These are phyloP conservation scores for Neurospora hispaniola DNA, from an alignment of 495 filamentous ascomycete species.

Conservation along the genomic window DNA sequence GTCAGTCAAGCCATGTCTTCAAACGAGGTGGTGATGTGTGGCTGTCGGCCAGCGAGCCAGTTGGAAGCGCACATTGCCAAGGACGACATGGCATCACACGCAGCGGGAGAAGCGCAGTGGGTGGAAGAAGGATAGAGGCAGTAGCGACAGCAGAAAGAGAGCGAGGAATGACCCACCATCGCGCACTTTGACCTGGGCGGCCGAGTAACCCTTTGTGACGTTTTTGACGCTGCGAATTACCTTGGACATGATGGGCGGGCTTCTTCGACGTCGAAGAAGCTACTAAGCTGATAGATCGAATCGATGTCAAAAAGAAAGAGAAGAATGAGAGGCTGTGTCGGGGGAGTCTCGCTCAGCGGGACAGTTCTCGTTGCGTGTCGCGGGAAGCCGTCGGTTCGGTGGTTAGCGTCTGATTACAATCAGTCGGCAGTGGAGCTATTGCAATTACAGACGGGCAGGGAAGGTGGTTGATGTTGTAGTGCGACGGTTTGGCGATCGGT, in stretches of 20 bases:
- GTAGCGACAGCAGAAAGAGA: neutral
- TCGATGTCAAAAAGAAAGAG: neutral
- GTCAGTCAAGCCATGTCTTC: neutral
- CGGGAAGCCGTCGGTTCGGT: neutral
- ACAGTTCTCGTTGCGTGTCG: neutral
- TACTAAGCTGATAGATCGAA: neutral
- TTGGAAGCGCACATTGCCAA: neutral
- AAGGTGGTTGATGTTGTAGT: neutral
- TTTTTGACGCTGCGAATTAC: conserved; percentile 98
- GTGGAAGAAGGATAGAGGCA: neutral
- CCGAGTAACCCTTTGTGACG: conserved; percentile 98
- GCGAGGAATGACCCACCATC: conserved; percentile 62
- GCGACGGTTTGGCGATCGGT: neutral
- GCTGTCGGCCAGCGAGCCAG: conserved; percentile 11
- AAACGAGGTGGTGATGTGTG: neutral
- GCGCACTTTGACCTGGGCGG: conserved; percentile 95
- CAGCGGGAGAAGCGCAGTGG: neutral
- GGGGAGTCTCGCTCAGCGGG: neutral
- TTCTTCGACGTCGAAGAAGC: neutral
- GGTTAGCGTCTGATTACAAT: neutral
- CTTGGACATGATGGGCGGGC: conserved; percentile 67
- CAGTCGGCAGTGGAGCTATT: neutral
- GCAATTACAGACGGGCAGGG: neutral
- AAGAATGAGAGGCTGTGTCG: neutral
- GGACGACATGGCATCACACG: neutral